Conservation (phyloP, 495 filamentous ascomycete genomes). For the Saxophila tyrrhenica region DNA sequence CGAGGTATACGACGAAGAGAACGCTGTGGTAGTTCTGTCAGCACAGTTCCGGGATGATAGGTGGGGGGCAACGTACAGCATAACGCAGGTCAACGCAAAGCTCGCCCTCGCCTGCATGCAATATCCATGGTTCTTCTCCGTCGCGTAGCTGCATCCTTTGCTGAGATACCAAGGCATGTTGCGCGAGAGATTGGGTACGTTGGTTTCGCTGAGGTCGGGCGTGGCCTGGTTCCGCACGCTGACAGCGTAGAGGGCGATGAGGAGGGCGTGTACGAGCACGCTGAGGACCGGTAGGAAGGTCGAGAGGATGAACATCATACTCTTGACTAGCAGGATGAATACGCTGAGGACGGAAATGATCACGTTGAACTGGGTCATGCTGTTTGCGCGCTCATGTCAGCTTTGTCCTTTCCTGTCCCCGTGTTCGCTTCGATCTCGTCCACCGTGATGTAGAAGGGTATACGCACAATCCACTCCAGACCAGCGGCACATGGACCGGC, state of each 20-base stretch:
- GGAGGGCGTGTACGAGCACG: constrained; percentile 42
- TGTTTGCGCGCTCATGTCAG: constrained; percentile 29
- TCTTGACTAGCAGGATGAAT: constrained; percentile 55
- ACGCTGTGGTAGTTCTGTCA: constrained; percentile 16
- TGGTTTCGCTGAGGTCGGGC: constrained; percentile 65
- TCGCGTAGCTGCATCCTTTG: constrained; percentile 59
- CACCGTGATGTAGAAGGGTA: neutral
- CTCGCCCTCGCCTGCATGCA: constrained; percentile 67
- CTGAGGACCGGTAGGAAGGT: constrained; percentile 61
- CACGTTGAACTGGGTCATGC: constrained; percentile 70
- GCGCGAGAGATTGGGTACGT: constrained; percentile 43
- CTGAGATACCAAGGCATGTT: constrained; percentile 75
- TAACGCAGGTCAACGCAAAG: constrained; percentile 58
- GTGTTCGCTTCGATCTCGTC: neutral
- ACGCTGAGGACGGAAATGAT: constrained; percentile 66
- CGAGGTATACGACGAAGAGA: constrained; percentile 24
- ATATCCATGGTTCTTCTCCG: constrained; percentile 44
- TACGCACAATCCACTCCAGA: constrained; percentile 75
- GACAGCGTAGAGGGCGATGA: constrained; percentile 54
- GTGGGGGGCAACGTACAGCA: constrained; percentile 47
- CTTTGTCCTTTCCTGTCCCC: neutral
- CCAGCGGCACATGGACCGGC: constrained; percentile 53
- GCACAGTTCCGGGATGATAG: neutral
- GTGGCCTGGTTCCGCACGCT: constrained; percentile 65
- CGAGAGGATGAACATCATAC: constrained; percentile 57